These are phyloP conservation scores for Canna indica DNA, from an alignment of 176 grass and related monocot species.

Conservation along the genomic window DNA sequence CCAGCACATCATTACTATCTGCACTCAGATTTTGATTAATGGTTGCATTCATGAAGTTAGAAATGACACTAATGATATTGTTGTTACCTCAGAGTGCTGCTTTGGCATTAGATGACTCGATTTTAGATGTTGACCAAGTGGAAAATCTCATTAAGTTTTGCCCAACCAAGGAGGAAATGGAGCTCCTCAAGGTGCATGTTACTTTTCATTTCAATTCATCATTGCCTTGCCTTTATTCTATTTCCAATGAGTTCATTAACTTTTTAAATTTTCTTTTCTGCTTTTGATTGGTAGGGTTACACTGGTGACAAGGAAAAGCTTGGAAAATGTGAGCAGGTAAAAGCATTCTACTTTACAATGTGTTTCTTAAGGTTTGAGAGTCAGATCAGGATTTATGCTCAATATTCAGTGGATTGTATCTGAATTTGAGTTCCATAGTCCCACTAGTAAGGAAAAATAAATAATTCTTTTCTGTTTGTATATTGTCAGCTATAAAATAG, in stretches of 20 bases:
- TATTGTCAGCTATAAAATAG: no score
- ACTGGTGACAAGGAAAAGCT: constrained; percentile 67
- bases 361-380: not conserved
- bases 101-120: constrained; percentile 72
- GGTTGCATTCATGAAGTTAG: not conserved
- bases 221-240: constrained; percentile 19
- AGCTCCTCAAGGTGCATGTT: constrained; percentile 75
- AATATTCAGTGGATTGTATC: no score
- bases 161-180: constrained; percentile 99
- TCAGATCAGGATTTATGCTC: not conserved
- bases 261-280: constrained; percentile 10
- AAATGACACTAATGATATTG: not conserved
- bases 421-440: no score
- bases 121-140: constrained; percentile 96
- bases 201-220: constrained; percentile 17
- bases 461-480: no score
- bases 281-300: constrained; percentile 46
- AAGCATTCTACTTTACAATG: not conserved
- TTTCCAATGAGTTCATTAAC: constrained; percentile 21
- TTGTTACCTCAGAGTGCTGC: constrained; percentile 47
- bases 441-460: no score
- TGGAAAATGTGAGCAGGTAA: constrained; percentile 96
- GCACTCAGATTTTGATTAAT: not conserved
- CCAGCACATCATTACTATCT: not conserved
- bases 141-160: constrained; percentile 99